Base-by-base conservation (phyloP, 805 yeast genomes). In the Candida ascalaphidarum region DNA sequence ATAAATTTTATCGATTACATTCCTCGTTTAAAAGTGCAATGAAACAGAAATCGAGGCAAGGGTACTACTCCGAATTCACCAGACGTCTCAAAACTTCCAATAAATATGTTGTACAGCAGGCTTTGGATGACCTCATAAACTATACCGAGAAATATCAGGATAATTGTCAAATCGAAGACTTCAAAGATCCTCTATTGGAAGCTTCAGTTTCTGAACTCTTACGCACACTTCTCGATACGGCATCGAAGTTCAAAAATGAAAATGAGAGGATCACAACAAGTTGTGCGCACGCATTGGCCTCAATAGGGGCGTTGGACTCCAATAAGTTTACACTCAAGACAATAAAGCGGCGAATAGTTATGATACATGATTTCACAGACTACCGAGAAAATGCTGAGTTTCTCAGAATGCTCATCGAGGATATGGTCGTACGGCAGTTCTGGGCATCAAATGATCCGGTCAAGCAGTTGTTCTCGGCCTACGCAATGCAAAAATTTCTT, bases 371-470 rank as follows among this genome's bases (percentile, higher is more conserved):
- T 43, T 76, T 89, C 44, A 70, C 61, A 19, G 76, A 74, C 25
- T 64, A 61, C 15, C 50, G 48, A 4, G 96, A 88, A 41, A 71
- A 72, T n/a, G 59, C 72, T 2, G 64, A 61, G 9, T 84, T 89
- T 43, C 61, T 85, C 18, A 58, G 72, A 3, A 64, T 68, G 40
- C 73, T 88, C 27, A 59, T 88, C 19, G 78, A 82, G 34, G 67
- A 71, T 30, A 65, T 74, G 33, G 62, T 92, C n/a, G 80, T 88
- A 7, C 85, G 83, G 19, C 74, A 85, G 1, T 88, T 86, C 52
- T 79, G 94, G 75, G 86, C 95, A 0, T 80, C 96, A 2, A 81
- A 80, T 19, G 86, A 86, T 45, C 95, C 97, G 0, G 71, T 74
- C 14, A 73, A 75, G 27, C 98, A 92, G 50, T 64, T 82, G 33